A percentile compares a stretch with the other conserved stretches of the same genome.
phyloP scores from a whole-genome alignment of 495 filamentous ascomycete genomes.

The Rhizodiscina lignyota region DNA sequence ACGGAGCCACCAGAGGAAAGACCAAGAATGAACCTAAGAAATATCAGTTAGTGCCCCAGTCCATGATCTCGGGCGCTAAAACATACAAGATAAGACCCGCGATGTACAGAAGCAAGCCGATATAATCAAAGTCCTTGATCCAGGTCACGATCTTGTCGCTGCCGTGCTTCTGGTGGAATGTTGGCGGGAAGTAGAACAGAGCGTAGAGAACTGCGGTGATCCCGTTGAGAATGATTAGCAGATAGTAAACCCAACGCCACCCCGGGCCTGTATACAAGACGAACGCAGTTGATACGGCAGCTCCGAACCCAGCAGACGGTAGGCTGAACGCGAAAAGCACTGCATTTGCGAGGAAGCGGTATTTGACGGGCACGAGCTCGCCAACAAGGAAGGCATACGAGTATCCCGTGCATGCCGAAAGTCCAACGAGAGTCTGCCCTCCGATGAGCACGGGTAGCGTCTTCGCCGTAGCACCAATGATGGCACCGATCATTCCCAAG shows the following conservation, averaged over 20 bases:
- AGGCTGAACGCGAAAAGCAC: too few species aligned
- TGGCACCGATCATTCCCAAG: not conserved
- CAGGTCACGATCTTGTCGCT: constrained; percentile 9
- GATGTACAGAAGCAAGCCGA: constrained; percentile 16
- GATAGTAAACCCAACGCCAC: too few species aligned
- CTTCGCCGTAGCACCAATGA: not conserved
- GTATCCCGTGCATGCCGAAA: too few species aligned
- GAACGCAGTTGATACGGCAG: constrained; percentile 7
- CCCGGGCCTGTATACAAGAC: constrained; percentile 6
- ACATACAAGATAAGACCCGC: constrained; percentile 17
- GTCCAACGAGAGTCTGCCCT: not conserved
- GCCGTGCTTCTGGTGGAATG: constrained; percentile 15
- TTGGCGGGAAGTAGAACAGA: constrained; percentile 20
- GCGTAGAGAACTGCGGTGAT: constrained; percentile 9
- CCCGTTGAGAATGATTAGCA: constrained; percentile 7
- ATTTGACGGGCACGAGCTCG: constrained; percentile 11
- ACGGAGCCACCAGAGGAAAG: constrained; percentile 26
- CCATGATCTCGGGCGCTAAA: constrained; percentile 2
- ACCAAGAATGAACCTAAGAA: constrained; percentile 23
- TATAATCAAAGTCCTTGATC: constrained; percentile 19
- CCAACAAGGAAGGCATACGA: constrained; percentile 11
- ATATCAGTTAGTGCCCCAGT: too few species aligned
- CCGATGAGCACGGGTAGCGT: not conserved
- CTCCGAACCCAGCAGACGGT: constrained; percentile 8
- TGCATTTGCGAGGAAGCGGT: constrained; percentile 9